Conservation (phyloP, 305 asterid species). For the Withania somnifera region DNA sequence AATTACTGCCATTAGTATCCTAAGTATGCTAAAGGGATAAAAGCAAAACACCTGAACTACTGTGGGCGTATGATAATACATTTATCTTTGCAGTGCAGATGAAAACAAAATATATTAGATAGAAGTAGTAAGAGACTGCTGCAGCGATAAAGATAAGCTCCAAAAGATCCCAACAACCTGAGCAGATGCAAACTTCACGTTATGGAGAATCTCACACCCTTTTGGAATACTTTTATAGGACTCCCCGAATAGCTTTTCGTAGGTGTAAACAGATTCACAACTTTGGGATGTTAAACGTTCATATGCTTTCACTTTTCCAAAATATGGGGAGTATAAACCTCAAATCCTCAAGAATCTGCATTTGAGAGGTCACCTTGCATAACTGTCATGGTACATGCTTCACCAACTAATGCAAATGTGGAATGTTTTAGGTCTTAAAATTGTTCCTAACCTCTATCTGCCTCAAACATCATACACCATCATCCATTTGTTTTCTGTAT, state of each 20-base stretch:
- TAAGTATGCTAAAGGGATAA: not conserved
- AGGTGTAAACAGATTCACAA: not conserved
- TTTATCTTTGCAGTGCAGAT: not conserved
- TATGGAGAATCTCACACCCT: not conserved
- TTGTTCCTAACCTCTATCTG: not conserved
- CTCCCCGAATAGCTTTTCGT: not conserved
- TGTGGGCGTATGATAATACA: not conserved
- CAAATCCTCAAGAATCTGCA: not conserved
- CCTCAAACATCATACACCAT: not conserved
- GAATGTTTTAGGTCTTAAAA: not conserved
- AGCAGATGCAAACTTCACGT: too few species aligned
- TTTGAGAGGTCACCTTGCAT: not conserved
- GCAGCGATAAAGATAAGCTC: not conserved
- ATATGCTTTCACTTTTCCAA: not conserved
- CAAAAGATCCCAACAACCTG: not conserved
- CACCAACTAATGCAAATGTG: not conserved
- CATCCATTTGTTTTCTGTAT: not conserved
- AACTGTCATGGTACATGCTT: not conserved
- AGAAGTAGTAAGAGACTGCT: not conserved
- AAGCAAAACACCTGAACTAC: not conserved
- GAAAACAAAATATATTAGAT: not conserved
- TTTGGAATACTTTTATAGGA: not conserved
- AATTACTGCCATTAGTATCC: not conserved
- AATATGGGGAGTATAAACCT: not conserved
- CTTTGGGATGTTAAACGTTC: not conserved